Conservation (phyloP, 805 yeast species). For the Blastobotrys americana region DNA sequence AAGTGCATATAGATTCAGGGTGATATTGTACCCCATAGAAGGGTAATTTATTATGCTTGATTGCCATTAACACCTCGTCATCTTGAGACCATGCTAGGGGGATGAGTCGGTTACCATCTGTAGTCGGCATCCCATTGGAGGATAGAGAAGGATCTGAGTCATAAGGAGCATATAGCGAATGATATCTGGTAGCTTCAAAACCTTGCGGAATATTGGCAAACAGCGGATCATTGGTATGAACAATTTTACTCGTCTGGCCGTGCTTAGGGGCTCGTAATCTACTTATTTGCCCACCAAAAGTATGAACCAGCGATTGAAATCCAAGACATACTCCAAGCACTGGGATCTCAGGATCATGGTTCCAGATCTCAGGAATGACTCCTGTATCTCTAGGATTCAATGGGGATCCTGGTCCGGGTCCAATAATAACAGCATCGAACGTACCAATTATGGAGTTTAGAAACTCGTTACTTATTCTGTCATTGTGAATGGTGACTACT, state of each 20-base stretch:
- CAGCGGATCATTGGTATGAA: slow-evolving; percentile 31
- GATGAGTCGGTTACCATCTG: too few relatives aligned
- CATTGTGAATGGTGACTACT: slow-evolving; percentile 59
- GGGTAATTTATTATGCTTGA: slow-evolving; percentile 50
- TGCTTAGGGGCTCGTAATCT: slow-evolving; percentile 60
- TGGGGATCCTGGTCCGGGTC: slow-evolving; percentile 98
- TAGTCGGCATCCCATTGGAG: slow-evolving; percentile 18
- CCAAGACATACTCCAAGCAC: slow-evolving; percentile 91
- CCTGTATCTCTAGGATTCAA: slow-evolving; percentile 58
- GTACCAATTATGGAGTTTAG: slow-evolving; percentile 39
- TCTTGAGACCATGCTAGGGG: slow-evolving; percentile 52
- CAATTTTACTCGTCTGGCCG: slow-evolving; percentile 68
- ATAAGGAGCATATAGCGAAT: slow-evolving; percentile 55
- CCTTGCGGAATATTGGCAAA: slow-evolving; percentile 36
- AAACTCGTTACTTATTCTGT: slow-evolving; percentile 36
- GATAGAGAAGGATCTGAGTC: slow-evolving; percentile 28
- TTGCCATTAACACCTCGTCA: slow-evolving; percentile 69
- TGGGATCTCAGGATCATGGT: slow-evolving; percentile 43
- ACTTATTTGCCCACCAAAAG: slow-evolving; percentile 49
- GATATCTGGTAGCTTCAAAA: slow-evolving; percentile 78
- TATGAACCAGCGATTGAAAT: slow-evolving; percentile 70
- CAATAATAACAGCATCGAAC: slow-evolving; percentile 74
- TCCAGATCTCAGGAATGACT: slow-evolving; percentile 53
- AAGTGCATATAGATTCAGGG: slow-evolving; percentile 89
- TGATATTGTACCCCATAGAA: slow-evolving; percentile 95